phyloP scores from a whole-genome alignment of 768 basidiomycete species.

The Cyclocybe cylindracea region DNA sequence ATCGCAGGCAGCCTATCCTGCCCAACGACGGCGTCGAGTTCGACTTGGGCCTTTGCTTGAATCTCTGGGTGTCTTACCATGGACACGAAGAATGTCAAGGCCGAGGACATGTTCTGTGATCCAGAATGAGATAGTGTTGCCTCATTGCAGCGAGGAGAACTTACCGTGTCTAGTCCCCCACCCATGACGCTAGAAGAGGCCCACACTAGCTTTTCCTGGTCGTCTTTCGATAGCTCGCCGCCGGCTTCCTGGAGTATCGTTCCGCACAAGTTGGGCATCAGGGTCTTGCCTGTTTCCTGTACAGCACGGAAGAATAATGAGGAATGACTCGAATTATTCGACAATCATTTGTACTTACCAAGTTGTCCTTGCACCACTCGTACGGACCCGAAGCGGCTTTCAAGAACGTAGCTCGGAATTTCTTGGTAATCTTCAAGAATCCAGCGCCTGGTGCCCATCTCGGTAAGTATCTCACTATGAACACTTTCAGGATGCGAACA shows the following conservation, averaged over 20 bases:
- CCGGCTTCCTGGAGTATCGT: conserved; percentile 22
- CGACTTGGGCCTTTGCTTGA: conserved; percentile 17
- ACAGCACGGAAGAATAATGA: neutral
- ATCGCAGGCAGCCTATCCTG: conserved; percentile 18
- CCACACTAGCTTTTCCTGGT: conserved; percentile 38
- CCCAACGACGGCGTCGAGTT: conserved; percentile 27
- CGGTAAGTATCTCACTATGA: conserved; percentile 41
- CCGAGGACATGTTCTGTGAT: conserved; percentile 30
- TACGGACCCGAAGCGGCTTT: conserved; percentile 18
- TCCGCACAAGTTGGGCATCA: conserved; percentile 35
- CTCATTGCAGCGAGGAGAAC: neutral
- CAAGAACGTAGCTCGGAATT: conserved; percentile 24
- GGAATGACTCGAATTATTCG: neutral
- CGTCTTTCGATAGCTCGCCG: conserved; percentile 32
- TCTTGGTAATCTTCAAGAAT: conserved; percentile 43
- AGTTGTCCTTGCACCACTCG: conserved; percentile 39
- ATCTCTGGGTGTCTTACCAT: conserved; percentile 17
- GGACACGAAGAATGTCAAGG: conserved; percentile 36
- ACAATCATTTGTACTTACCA: conserved; percentile 30
- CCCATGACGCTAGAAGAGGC: conserved; percentile 22
- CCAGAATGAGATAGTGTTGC: conserved; percentile 20
- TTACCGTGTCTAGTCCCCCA: conserved; percentile 5
- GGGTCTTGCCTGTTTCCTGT: conserved; percentile 38
- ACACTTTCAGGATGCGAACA: neutral
- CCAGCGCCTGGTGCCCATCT: conserved; percentile 55